Percentiles rank a stretch among this genome's conserved stretches.
phyloP scores from a whole-genome alignment of 805 yeast genomes.

The Starmera pachycereana region DNA sequence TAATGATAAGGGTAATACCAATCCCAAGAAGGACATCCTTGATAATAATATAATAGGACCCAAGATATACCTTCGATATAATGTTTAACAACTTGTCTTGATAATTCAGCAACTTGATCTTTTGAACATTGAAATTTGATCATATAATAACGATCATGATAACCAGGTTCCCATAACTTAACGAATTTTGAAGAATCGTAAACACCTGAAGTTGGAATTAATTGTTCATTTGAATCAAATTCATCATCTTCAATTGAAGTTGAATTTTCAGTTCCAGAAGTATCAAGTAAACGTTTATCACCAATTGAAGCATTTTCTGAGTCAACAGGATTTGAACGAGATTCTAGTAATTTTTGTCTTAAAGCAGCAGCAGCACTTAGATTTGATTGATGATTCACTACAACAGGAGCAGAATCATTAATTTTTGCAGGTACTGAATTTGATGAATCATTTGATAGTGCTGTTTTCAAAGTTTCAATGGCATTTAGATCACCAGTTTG shows the following conservation, averaged over 20 bases:
- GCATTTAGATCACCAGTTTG: constrained; percentile 43
- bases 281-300: constrained; percentile 12
- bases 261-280: constrained; percentile 9
- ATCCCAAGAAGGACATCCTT: constrained; percentile 97
- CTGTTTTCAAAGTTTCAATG: neutral
- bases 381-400: constrained; percentile 23
- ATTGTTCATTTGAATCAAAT: constrained; percentile 3
- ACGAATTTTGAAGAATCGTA: constrained; percentile 26
- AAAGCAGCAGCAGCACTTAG: constrained; percentile 37
- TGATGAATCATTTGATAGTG: neutral
- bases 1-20: constrained; percentile 98
- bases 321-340: constrained; percentile 10
- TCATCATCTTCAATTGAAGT: constrained; percentile 9
- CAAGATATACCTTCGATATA: constrained; percentile 96
- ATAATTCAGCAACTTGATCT: constrained; percentile 41
- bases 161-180: constrained; percentile 80
- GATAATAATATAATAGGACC: constrained; percentile 89
- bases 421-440: neutral
- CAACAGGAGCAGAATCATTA: constrained; percentile 9
- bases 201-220: constrained; percentile 2
- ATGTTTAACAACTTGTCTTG: constrained; percentile 51
- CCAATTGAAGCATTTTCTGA: constrained; percentile 8
- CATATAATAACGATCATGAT: constrained; percentile 68
- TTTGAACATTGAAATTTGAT: constrained; percentile 55
- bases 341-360: constrained; percentile 23